Evolutionary conservation across 2,329 filamentous ascomycete species (phyloP).

Genomic region (Harringtonia aguacate): DNA sequence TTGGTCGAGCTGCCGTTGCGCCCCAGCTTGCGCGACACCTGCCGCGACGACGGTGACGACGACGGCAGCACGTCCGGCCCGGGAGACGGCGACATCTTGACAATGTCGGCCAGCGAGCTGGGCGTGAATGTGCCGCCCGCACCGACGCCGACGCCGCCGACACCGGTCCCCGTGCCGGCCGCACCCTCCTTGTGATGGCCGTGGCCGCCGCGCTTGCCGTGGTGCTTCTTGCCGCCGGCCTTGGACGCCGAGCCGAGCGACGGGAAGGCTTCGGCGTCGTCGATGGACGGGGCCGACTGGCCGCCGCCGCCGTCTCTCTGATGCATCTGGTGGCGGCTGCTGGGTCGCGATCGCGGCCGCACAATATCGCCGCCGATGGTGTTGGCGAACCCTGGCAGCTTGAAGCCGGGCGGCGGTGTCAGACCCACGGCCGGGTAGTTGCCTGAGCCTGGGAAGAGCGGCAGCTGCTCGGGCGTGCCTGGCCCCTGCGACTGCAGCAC

Average conservation of each 20-base stretch:
- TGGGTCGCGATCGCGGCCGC: constrained; percentile 69
- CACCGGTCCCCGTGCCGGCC: background rate
- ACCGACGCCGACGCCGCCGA: background rate
- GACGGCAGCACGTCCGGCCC: constrained; percentile 34
- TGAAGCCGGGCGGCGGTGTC: constrained; percentile 61
- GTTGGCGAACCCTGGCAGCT: constrained; percentile 38
- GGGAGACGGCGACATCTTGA: constrained; percentile 91
- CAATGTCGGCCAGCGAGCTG: constrained; percentile 82
- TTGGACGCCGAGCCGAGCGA: constrained; percentile 73
- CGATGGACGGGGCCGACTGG: constrained; percentile 64
- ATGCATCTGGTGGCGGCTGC: constrained; percentile 66
- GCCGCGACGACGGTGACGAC: constrained; percentile 34
- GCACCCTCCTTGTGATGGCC: constrained; percentile 59
- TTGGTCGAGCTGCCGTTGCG: constrained; percentile 56
- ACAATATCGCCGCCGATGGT: constrained; percentile 41
- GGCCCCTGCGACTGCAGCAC: constrained; percentile 60
- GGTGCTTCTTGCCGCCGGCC: constrained; percentile 70
- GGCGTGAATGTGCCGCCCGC: constrained; percentile 32
- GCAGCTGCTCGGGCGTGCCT: constrained; percentile 46
- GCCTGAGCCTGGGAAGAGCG: constrained; percentile 39
- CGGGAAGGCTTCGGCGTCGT: constrained; percentile 93
- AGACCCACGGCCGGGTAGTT: constrained; percentile 43
- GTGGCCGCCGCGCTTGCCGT: constrained; percentile 82
- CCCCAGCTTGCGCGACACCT: constrained; percentile 46
- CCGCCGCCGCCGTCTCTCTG: constrained; percentile 27